A percentile compares a stretch with the other conserved stretches of the same genome.
Evolutionary conservation across 2,329 filamentous ascomycete species (phyloP).

Genomic region (Tolypocladium nubicola): DNA sequence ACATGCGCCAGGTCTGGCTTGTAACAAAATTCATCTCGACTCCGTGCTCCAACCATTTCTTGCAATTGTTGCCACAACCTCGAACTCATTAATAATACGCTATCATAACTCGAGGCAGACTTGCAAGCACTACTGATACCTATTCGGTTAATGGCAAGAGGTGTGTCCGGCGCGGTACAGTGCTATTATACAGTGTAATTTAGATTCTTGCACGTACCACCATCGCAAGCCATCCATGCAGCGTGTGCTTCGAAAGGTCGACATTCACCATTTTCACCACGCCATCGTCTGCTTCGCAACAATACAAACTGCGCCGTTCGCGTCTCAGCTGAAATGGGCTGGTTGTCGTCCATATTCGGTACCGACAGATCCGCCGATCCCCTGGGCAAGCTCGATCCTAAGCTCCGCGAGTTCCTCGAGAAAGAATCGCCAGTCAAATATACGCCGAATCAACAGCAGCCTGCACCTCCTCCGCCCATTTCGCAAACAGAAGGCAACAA

Average conservation of each 20-base stretch:
- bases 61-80: background rate
- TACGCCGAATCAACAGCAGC: slow-evolving; percentile 19
- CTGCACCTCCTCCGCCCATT: slow-evolving; percentile 4
- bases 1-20: background rate
- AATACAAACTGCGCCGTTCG: background rate
- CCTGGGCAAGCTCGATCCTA: slow-evolving; percentile 67
- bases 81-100: background rate
- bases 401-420: slow-evolving; percentile 74
- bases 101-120: background rate
- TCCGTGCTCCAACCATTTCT: background rate
- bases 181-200: too few species aligned
- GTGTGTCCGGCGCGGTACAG: background rate
- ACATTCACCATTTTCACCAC: background rate
- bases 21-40: background rate
- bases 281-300: background rate
- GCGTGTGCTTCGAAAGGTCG: background rate
- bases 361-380: slow-evolving; percentile 41
- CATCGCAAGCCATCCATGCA: too few species aligned
- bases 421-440: slow-evolving; percentile 72
- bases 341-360: slow-evolving; percentile 44
- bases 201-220: background rate
- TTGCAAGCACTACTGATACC: background rate
- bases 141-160: background rate
- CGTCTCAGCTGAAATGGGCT: slow-evolving; percentile 36
- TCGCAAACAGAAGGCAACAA: slow-evolving; percentile 4